These are phyloP conservation scores for Blastocystis sp. DNA, from an alignment of 352 stramenopile species.

Conservation along the genomic window DNA sequence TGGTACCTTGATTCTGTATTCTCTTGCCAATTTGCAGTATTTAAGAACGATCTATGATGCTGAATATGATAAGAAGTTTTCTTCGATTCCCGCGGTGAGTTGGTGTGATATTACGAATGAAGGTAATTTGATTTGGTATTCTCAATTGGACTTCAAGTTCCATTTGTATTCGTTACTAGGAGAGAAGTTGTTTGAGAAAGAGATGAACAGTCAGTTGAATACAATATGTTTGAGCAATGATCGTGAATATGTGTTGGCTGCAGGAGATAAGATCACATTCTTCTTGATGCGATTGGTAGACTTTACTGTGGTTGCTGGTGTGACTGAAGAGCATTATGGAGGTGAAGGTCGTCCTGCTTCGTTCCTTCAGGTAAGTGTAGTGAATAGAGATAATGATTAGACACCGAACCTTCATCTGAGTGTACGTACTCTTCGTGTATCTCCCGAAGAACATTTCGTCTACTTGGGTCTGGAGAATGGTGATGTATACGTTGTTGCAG, in stretches of 20 bases:
- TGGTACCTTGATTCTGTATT: conserved; percentile 60
- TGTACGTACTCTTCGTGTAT: conserved; percentile 13
- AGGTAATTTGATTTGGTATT: conserved; percentile 57
- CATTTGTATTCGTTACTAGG: conserved; percentile 55
- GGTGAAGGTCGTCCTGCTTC: conserved; percentile 25
- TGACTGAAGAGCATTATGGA: conserved; percentile 37
- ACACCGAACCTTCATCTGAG: conserved; percentile 33
- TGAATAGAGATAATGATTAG: neutral
- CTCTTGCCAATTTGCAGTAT: conserved; percentile 22
- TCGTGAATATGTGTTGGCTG: conserved; percentile 40
- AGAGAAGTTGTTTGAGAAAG: conserved; percentile 46
- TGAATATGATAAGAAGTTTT: conserved; percentile 35
- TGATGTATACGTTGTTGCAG: conserved; percentile 53
- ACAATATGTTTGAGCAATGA: conserved; percentile 47
- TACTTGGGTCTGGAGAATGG: conserved; percentile 60
- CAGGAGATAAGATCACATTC: conserved; percentile 53
- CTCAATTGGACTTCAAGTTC: conserved; percentile 56
- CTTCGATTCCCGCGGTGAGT: conserved; percentile 47
- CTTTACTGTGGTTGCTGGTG: conserved; percentile 6
- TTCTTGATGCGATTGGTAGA: conserved; percentile 48
- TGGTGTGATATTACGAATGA: conserved; percentile 60
- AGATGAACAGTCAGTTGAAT: conserved; percentile 55
- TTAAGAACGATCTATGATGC: conserved; percentile 38
- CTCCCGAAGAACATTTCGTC: conserved; percentile 33
- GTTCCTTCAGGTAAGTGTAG: conserved; percentile 25